Evolutionary conservation across 352 stramenopile genomes (phyloP).

Genomic region (Peronospora belbahrii): DNA sequence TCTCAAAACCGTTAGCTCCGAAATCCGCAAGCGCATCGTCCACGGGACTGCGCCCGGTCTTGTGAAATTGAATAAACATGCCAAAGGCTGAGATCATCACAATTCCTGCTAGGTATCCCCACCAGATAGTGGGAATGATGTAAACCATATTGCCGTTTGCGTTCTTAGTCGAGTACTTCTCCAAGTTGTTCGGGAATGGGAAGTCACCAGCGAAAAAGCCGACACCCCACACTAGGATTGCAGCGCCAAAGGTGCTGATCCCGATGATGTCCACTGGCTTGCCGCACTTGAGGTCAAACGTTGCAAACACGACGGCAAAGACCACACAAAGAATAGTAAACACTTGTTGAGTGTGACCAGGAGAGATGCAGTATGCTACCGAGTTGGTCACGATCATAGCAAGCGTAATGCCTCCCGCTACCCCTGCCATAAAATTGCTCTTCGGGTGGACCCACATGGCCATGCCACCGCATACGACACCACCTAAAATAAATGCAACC

Average conservation of each 20-base stretch:
- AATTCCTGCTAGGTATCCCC: conserved; percentile 33
- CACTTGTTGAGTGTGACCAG: conserved; percentile 21
- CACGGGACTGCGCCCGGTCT: conserved; percentile 11
- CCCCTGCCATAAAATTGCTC: conserved; percentile 27
- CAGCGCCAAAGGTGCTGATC: conserved; percentile 28
- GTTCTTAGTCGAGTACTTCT: conserved; percentile 19
- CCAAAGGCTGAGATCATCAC: conserved; percentile 26
- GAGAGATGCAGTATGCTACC: conserved; percentile 24
- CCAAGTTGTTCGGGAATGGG: conserved; percentile 26
- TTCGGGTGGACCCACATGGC: conserved; percentile 28
- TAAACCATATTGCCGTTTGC: conserved; percentile 22
- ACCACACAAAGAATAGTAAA: conserved; percentile 26
- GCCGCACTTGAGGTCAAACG: conserved; percentile 24
- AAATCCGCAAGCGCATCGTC: conserved; percentile 21
- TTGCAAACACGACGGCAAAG: conserved; percentile 23
- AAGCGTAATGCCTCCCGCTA: conserved; percentile 26
- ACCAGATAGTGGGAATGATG: conserved; percentile 29
- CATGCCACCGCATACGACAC: conserved; percentile 21
- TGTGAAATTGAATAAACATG: conserved; percentile 27
- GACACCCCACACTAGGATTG: conserved; percentile 27
- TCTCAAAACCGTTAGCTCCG: conserved; percentile 9
- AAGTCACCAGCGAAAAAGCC: conserved; percentile 39
- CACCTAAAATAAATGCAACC: conserved; percentile 30
- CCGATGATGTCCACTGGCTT: conserved; percentile 27
- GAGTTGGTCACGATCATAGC: conserved; percentile 28